A percentile compares a stretch with the other conserved stretches of the same genome.
Evolutionary conservation across 2,329 filamentous ascomycete species (phyloP).

Genomic region (Aspergillus unguis): DNA sequence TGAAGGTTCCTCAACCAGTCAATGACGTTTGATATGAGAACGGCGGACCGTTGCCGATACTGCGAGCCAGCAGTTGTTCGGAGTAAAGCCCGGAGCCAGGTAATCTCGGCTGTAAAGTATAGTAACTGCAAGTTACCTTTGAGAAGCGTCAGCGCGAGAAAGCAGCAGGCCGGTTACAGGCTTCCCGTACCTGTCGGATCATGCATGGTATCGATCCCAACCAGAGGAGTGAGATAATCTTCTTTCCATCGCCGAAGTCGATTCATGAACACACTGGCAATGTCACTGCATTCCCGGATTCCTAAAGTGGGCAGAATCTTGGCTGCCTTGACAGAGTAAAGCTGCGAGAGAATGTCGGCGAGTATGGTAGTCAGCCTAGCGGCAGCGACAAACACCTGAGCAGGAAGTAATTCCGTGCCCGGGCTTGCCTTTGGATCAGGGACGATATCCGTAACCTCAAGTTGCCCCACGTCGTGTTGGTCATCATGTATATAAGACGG

Average conservation of each 20-base stretch:
- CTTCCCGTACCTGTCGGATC: background rate
- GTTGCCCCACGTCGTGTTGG: background rate
- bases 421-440: background rate
- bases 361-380: background rate
- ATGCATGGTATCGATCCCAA: background rate
- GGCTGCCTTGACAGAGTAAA: background rate
- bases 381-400: background rate
- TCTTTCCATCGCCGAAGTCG: background rate
- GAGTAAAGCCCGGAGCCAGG: conserved; percentile 23
- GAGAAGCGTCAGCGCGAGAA: no score
- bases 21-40: background rate
- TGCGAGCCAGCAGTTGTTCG: background rate
- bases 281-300: background rate
- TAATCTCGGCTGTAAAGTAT: background rate
- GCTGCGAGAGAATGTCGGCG: background rate
- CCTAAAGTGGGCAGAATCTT: background rate
- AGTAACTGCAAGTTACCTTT: background rate
- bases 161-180: no score
- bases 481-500: background rate
- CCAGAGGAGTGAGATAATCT: background rate
- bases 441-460: background rate
- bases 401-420: background rate
- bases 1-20: background rate
- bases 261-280: background rate
- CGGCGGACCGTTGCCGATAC: background rate